A percentile compares a stretch with the other conserved stretches of the same genome.
Conservation (phyloP, 257 asterid species). For the Solanum peruvianum region DNA sequence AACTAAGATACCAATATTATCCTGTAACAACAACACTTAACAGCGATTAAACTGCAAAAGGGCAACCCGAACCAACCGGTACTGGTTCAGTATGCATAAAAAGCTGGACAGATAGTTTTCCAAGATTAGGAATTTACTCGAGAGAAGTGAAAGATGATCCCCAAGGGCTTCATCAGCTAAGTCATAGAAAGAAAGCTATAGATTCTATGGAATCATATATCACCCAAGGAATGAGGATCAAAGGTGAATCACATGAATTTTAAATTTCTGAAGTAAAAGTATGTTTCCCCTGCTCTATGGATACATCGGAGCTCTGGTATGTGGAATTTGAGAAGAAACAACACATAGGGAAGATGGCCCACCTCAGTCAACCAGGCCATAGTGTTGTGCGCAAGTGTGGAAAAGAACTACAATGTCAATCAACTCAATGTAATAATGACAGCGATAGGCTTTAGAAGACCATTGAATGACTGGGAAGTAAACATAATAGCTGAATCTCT, state of each 20-base stretch:
- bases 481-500: not conserved
- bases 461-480: not conserved
- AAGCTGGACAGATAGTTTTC: not conserved
- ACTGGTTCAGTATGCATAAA: not conserved
- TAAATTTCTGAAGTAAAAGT: not conserved
- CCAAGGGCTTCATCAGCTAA: not conserved
- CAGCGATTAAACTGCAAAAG: not conserved
- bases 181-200: not conserved
- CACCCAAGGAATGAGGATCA: not conserved
- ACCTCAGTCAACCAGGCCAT: not conserved
- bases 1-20: conserved; percentile 92
- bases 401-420: not conserved
- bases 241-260: not conserved
- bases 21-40: conserved; percentile 34
- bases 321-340: not conserved
- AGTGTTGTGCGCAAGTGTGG: not conserved
- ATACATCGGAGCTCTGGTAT: not conserved
- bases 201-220: not conserved
- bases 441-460: not conserved
- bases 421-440: not conserved
- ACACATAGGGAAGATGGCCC: not conserved
- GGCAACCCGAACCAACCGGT: not conserved
- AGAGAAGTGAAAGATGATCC: not conserved
- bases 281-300: not conserved
- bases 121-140: not conserved